Evolutionary conservation across 2,329 filamentous ascomycete species (phyloP).

Genomic region (Calycina marina): DNA sequence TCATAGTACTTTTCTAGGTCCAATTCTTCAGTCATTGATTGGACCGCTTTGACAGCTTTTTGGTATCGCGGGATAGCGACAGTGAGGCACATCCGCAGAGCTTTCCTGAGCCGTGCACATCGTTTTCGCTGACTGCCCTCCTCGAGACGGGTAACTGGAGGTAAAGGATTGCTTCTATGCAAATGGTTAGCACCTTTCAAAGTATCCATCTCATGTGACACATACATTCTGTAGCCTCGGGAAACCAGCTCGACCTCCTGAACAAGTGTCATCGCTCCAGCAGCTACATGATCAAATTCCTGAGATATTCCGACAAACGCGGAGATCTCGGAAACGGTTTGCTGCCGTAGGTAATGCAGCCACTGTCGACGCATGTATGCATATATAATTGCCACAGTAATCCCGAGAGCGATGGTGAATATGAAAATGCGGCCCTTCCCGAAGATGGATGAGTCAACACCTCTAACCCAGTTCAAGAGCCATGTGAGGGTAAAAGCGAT

Average conservation of each 20-base stretch:
- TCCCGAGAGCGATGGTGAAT: constrained; percentile 29
- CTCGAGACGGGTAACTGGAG: constrained; percentile 84
- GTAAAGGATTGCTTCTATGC: constrained; percentile 80
- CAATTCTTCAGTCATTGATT: constrained; percentile 59
- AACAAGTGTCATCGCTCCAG: constrained; percentile 65
- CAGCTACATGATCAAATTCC: constrained; percentile 63
- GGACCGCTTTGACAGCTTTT: constrained; percentile 52
- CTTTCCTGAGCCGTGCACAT: constrained; percentile 65
- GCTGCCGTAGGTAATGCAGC: constrained; percentile 62
- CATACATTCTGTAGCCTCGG: constrained; percentile 72
- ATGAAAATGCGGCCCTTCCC: constrained; percentile 41
- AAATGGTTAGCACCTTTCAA: constrained; percentile 9
- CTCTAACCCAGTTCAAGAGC: constrained; percentile 55
- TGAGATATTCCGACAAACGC: constrained; percentile 61
- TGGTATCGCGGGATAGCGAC: constrained; percentile 59
- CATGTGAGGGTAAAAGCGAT: constrained; percentile 43
- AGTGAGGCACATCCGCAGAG: constrained; percentile 55
- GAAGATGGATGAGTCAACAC: constrained; percentile 33
- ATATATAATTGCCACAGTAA: constrained; percentile 46
- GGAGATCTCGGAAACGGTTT: constrained; percentile 55
- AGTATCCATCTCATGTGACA: constrained; percentile 6
- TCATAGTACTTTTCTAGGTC: constrained; percentile 90
- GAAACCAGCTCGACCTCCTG: constrained; percentile 95
- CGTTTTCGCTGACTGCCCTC: constrained; percentile 65
- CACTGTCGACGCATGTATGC: constrained; percentile 65